Conservation (phyloP, 2,329 filamentous ascomycete genomes). For the Basipetospora chlamydospora region DNA sequence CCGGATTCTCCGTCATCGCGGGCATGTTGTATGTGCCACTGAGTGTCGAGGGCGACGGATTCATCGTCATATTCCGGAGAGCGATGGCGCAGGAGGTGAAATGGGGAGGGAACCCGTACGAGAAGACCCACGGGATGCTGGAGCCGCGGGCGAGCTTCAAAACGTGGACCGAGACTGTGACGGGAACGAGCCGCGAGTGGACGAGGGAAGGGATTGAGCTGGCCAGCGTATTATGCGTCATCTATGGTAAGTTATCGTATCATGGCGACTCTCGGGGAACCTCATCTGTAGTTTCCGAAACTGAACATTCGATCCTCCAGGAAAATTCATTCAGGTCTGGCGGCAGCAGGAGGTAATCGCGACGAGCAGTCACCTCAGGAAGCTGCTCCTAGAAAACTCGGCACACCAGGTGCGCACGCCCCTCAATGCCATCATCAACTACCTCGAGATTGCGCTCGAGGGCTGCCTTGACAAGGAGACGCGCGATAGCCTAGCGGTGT, state of each 20-base stretch:
- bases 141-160: slow-evolving; percentile 72
- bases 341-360: slow-evolving; percentile 75
- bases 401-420: slow-evolving; percentile 86
- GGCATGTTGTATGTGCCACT: slow-evolving; percentile 72
- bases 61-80: slow-evolving; percentile 82
- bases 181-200: slow-evolving; percentile 79
- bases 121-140: slow-evolving; percentile 59
- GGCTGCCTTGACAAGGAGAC: slow-evolving; percentile 68
- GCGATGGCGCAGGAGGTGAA: slow-evolving; percentile 63
- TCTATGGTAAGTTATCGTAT: slow-evolving; percentile 52
- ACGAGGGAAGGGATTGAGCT: slow-evolving; percentile 80
- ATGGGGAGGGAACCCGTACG: slow-evolving; percentile 79
- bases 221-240: slow-evolving; percentile 70
- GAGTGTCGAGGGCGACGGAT: slow-evolving; percentile 61
- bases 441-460: slow-evolving; percentile 80
- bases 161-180: slow-evolving; percentile 65
- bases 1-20: slow-evolving; percentile 64
- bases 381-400: slow-evolving; percentile 69
- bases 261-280: no score
- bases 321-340: slow-evolving; percentile 83
- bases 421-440: slow-evolving; percentile 88
- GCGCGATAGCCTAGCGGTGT: slow-evolving; percentile 67
- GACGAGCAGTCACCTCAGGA: slow-evolving; percentile 68
- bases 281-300: no score
- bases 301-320: slow-evolving; percentile 14